Base-by-base conservation (phyloP, 2,329 filamentous ascomycete genomes). In the Calonectria pseudoturangicola region DNA sequence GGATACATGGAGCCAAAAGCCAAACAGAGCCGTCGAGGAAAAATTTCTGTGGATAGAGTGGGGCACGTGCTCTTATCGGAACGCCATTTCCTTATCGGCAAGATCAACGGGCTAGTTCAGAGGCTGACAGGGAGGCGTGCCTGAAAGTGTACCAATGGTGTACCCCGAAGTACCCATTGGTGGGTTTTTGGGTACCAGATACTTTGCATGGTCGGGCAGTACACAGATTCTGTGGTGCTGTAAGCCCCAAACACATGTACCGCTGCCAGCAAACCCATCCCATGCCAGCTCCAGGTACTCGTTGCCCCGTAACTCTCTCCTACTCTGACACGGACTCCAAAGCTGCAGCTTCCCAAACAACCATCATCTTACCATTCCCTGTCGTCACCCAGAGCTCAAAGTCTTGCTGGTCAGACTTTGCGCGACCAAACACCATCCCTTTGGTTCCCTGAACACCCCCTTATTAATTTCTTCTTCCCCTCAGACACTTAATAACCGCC, bases 1-100 rank as follows among this genome's bases (percentile, higher is more conserved):
- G 10, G 33, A 9, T 10, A 58, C 62, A 51, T 30, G 69, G 71
- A 70, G 70, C 54, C 54, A 41, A 39, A 18, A 70, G 70, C 54
- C 54, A 41, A 39, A 18, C 21, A 60, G n/a, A 27, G 36, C 39
- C 73, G 71, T 72, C 69, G 58, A 68, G 51, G 70, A 78, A 80
- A 79, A 79, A 77, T 72, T 77, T 80, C 73, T 73, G 77, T 80
- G 79, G 79, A 60, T 65, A 69, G 33, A 27, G 76, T 80, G 78
- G 78, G 72, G 70, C 72, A 58, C 62, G 54, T 78, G 64, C 25
- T 54, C 70, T 76, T 79, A 74, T 80, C 75, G 41, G 25, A 9
- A 27, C 50, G 39, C 39, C 47, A 54, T 25, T 36, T 66, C 30
- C 67, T 79, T 79, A 79, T 79, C 78, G 28, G 8, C 0, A 3